Conservation (phyloP, 345 rosid genomes). For the Eucalyptus lansdowneana region DNA sequence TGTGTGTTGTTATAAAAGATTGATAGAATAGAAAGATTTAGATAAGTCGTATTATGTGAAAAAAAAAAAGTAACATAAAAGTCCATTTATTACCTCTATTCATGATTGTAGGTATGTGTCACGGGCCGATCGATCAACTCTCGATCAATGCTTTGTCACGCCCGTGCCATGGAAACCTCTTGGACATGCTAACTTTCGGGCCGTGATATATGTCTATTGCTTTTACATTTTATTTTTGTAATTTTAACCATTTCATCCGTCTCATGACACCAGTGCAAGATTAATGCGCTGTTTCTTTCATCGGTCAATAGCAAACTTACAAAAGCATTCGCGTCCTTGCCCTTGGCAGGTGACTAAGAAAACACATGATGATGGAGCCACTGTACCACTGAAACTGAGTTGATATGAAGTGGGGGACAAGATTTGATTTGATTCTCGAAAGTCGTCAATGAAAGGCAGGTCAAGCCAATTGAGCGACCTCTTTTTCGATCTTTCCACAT, state of each 20-base stretch:
- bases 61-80: background rate
- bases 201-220: background rate
- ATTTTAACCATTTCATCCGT: background rate
- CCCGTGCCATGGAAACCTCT: too few species aligned
- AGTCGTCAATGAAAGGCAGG: background rate
- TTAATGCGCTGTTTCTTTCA: background rate
- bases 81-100: background rate
- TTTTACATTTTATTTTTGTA: background rate
- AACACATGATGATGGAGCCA: background rate
- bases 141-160: too few species aligned
- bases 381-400: background rate
- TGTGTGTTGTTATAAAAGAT: too few species aligned
- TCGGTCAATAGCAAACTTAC: background rate
- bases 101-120: background rate
- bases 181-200: too few species aligned
- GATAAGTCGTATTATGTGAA: too few species aligned
- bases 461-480: background rate
- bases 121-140: too few species aligned
- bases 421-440: background rate
- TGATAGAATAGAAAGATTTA: too few species aligned
- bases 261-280: background rate
- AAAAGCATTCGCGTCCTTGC: too few species aligned
- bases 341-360: background rate
- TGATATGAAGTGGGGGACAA: background rate
- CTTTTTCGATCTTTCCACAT: background rate